Conservation (phyloP, 2,329 filamentous ascomycete species). For the Cytospora leucostoma region DNA sequence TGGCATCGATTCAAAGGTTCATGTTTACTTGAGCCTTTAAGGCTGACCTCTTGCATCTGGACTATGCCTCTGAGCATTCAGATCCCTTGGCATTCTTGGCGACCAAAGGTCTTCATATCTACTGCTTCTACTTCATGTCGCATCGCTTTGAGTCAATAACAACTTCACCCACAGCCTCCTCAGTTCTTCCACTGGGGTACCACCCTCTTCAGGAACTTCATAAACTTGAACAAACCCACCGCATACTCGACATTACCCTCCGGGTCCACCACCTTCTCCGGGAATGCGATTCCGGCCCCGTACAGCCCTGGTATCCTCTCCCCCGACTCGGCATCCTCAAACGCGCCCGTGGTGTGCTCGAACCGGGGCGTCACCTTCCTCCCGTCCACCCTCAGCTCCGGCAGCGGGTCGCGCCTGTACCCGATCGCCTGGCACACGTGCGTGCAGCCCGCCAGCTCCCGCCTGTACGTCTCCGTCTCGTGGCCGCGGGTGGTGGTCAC, state of each 20-base stretch:
- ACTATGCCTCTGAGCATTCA: too few species aligned
- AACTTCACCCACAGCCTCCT: not conserved
- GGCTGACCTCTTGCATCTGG: too few species aligned
- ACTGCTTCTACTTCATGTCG: not conserved
- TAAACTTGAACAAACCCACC: slow-evolving; percentile 67
- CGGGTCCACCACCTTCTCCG: slow-evolving; percentile 61
- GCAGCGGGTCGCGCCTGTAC: slow-evolving; percentile 53
- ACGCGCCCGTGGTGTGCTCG: slow-evolving; percentile 44
- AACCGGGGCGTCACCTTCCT: slow-evolving; percentile 30
- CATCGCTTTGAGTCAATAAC: not conserved
- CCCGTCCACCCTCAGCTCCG: slow-evolving; percentile 44
- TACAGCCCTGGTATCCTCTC: slow-evolving; percentile 53
- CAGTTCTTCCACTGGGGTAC: slow-evolving; percentile 49
- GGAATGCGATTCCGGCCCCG: slow-evolving; percentile 65
- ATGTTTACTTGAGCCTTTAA: too few species aligned
- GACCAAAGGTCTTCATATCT: too few species aligned
- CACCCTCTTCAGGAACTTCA: slow-evolving; percentile 61
- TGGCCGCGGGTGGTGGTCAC: slow-evolving; percentile 45
- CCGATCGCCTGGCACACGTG: slow-evolving; percentile 62
- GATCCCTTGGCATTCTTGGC: too few species aligned
- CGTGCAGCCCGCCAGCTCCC: slow-evolving; percentile 51
- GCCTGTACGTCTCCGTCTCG: slow-evolving; percentile 47
- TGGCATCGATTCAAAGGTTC: too few species aligned
- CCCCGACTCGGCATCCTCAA: slow-evolving; percentile 46
- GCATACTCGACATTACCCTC: slow-evolving; percentile 62